Evolutionary conservation across 2,329 filamentous ascomycete genomes (phyloP), one percentile per base, ranked within the genome.

Genomic region (Chaetomium sp.): DNA sequence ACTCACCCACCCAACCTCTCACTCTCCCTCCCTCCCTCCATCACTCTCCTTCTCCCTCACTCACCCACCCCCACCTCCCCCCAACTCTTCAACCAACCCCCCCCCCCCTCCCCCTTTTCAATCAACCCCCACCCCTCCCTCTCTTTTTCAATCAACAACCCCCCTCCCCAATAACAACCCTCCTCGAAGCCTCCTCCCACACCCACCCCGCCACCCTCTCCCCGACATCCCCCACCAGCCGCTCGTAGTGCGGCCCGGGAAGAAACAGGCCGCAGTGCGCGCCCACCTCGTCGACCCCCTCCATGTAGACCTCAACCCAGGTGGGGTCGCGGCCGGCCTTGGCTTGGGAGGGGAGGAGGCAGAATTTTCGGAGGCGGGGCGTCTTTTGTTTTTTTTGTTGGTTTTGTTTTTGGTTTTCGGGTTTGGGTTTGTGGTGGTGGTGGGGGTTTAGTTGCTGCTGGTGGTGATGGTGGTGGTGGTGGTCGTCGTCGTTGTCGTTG

Each of bases 211-310:
- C 82, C 64, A 95, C 85, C 65, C 86, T 79, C 33, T 82, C 82
- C 3, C 86, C 88, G 2, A 92, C 88, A 74, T 93, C 89, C 0
- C 88, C 88, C n/a, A 94, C 87, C n/a, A 94, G 78, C 68, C 78
- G 78, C 71, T 93, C 90, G 73, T 95, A 94, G 64, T 91, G 88
- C 65, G 87, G 82, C 12, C 89, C 88, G 0, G 87, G 78, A 13
- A 91, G 85, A 78, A 96, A 97, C 59, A 97, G 79, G 0, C 90
- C 89, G 67, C 91, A 94, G 74, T 96, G 93, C 10, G 93, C 93
- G 7, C 86, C 88, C 0, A 96, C 90, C 76, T 96, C 91, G 73
- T 96, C 93, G 66, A 95, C 87, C 60, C 87, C 88, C 64, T 89
- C 84, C 90, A 97, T 95, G 71, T 87, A 88, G 2, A 97, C 85